A percentile compares a stretch with the other conserved stretches of the same genome.
These are phyloP conservation scores for Carex sylvatica DNA, from an alignment of 202 grass and related monocot species.

Conservation along the genomic window DNA sequence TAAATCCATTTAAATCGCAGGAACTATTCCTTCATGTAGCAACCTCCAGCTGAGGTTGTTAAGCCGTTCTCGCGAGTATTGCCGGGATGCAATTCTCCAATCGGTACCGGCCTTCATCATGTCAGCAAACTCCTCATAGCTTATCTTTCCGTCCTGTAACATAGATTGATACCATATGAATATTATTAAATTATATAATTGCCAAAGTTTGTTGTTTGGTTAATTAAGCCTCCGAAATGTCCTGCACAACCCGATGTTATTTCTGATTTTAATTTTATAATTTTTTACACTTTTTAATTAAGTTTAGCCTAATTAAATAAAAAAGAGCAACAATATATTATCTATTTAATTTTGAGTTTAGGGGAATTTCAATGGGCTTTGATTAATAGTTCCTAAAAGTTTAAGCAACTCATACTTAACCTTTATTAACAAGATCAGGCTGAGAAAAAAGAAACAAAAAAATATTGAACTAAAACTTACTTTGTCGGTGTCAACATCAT, in stretches of 20 bases:
- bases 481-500: constrained; percentile 73
- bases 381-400: neutral
- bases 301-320: neutral
- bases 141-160: constrained; percentile 72
- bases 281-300: neutral
- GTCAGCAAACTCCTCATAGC: constrained; percentile 56
- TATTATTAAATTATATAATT: neutral
- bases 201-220: neutral
- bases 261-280: neutral
- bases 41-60: constrained; percentile 72
- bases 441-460: neutral
- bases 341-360: neutral
- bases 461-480: constrained; percentile 14
- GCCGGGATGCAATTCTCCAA: constrained; percentile 82
- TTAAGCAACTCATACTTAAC: neutral
- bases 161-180: neutral
- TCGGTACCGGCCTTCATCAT: constrained; percentile 93
- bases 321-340: neutral
- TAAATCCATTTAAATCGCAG: neutral
- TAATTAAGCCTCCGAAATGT: neutral
- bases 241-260: neutral
- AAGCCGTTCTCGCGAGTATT: constrained; percentile 69
- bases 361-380: neutral
- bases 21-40: constrained; percentile 45
- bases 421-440: neutral